These are phyloP conservation scores for Nitzschia sp. DNA, from an alignment of 108 stramenopile species.

Conservation along the genomic window DNA sequence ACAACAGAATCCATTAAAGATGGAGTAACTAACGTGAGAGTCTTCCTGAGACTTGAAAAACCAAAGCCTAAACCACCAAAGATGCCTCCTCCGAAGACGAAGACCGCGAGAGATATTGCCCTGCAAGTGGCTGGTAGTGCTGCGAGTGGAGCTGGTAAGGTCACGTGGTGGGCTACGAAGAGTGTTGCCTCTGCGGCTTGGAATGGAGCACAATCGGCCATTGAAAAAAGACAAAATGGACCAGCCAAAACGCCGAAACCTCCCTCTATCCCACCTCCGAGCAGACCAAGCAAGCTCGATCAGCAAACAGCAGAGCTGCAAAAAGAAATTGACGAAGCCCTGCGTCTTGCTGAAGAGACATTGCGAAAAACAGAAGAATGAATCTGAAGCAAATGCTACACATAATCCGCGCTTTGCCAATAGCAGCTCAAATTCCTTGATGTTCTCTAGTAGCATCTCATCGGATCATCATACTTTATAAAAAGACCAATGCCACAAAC, in stretches of 20 bases:
- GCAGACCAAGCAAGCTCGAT: neutral
- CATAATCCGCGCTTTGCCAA: no score
- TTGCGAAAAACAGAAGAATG: neutral
- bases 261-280: neutral
- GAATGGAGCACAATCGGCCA: constrained; percentile 8
- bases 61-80: constrained; percentile 38
- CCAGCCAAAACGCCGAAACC: neutral
- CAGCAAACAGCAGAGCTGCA: constrained; percentile 6
- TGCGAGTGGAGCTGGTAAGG: constrained; percentile 5
- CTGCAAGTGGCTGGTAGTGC: constrained; percentile 15
- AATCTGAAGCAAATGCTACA: no score
- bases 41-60: constrained; percentile 34
- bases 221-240: constrained; percentile 2
- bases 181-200: constrained; percentile 7
- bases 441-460: no score
- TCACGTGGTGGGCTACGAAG: constrained; percentile 6
- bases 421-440: no score
- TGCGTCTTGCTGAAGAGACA: constrained; percentile 14
- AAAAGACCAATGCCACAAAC: no score
- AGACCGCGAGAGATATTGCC: constrained; percentile 6
- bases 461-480: no score
- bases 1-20: constrained; percentile 15
- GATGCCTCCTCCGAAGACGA: constrained; percentile 9
- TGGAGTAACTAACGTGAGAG: constrained; percentile 17
- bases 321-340: constrained; percentile 16